Conservation (phyloP, 1,139 yeast genomes). For the Nakaseomyces uthaithaninus region DNA sequence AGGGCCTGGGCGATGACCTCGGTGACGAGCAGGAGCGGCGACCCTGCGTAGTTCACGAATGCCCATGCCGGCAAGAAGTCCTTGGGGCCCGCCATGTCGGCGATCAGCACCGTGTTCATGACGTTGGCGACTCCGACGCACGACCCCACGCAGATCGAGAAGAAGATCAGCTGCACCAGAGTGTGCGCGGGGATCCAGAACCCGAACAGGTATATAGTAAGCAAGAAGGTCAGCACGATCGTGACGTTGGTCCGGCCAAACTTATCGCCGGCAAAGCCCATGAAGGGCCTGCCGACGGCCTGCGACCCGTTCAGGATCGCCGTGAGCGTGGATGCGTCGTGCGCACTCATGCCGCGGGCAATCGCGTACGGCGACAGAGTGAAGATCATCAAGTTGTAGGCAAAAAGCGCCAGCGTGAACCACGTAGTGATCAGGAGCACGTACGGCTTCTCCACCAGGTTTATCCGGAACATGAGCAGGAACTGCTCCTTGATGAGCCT, state of each 20-base stretch:
- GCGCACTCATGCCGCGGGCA: conserved; percentile 46
- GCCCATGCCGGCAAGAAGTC: conserved; percentile 56
- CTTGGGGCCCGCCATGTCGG: conserved; percentile 44
- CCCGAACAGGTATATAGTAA: conserved; percentile 32
- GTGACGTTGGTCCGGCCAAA: conserved; percentile 53
- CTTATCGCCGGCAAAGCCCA: conserved; percentile 52
- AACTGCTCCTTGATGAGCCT: conserved; percentile 13
- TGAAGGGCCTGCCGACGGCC: conserved; percentile 53
- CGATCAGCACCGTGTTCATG: conserved; percentile 51
- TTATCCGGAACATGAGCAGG: conserved; percentile 10
- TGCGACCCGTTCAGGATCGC: conserved; percentile 60
- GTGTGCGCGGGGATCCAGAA: conserved; percentile 43
- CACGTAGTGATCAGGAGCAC: conserved; percentile 39
- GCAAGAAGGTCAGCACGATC: conserved; percentile 25
- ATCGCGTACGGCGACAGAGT: conserved; percentile 56
- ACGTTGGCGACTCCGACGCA: conserved; percentile 59
- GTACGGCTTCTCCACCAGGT: conserved; percentile 17
- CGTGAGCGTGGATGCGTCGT: conserved; percentile 53
- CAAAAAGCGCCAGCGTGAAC: conserved; percentile 49
- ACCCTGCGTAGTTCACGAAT: conserved; percentile 43
- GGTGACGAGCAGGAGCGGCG: conserved; percentile 40
- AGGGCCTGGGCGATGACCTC: conserved; percentile 49
- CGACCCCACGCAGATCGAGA: conserved; percentile 46
- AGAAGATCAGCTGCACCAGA: conserved; percentile 45
- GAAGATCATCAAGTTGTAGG: conserved; percentile 52